Evolutionary conservation across 495 filamentous ascomycete genomes (phyloP).

Genomic region (Neurospora sp.): DNA sequence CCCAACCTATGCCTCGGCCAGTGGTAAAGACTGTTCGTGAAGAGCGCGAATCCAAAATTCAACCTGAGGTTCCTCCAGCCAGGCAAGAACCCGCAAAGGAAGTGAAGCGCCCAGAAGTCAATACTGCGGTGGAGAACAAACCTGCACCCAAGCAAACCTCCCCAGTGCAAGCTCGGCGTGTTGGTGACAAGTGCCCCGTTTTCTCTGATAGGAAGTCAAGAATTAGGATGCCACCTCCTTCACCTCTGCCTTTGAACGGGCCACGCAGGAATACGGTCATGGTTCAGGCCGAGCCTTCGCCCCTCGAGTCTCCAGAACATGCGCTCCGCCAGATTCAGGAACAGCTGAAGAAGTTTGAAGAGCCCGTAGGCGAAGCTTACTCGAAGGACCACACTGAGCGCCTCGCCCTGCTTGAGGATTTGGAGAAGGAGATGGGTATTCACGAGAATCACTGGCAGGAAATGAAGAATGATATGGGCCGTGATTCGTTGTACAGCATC

Average conservation of each 20-base stretch:
- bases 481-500: constrained; percentile 38
- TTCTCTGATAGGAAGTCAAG: constrained; percentile 38
- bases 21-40: not conserved
- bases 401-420: constrained; percentile 35
- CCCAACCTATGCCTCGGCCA: not conserved
- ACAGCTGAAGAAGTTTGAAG: constrained; percentile 36
- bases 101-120: not conserved
- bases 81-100: not conserved
- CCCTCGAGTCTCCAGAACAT: constrained; percentile 36
- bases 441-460: constrained; percentile 42
- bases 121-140: not conserved
- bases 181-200: constrained; percentile 42
- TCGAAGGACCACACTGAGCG: constrained; percentile 23
- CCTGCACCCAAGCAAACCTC: constrained; percentile 8
- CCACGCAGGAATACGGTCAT: constrained; percentile 22
- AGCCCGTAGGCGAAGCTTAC: constrained; percentile 15
- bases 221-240: constrained; percentile 36
- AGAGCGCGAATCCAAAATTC: not conserved
- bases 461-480: constrained; percentile 33
- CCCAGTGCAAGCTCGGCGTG: constrained; percentile 35
- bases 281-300: constrained; percentile 34
- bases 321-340: constrained; percentile 40
- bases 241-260: constrained; percentile 34
- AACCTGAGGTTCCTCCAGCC: not conserved
- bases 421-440: constrained; percentile 43